Evolutionary conservation across 2,329 filamentous ascomycete genomes (phyloP), one percentile per base, ranked within the genome.

Genomic region (Alternaria sp.): DNA sequence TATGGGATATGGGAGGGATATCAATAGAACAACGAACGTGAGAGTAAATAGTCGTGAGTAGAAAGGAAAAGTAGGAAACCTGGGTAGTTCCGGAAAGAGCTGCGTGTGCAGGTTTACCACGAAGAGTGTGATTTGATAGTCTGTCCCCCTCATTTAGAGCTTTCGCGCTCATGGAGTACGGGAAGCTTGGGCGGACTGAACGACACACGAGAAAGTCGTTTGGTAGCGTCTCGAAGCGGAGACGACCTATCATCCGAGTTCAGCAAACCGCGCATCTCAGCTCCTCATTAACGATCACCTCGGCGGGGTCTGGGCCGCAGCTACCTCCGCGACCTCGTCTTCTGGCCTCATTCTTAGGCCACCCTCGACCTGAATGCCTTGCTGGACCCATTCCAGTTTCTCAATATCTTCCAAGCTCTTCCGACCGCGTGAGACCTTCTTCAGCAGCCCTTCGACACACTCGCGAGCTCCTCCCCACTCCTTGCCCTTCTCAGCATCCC

Each of bases 381-480:
- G 85, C 53, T 82, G 84, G 3, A 98, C 92, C 93, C 94, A 99
- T 16, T 88, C 85, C 59, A 86, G 85, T 57, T 86, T 85, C 40
- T 87, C 88, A 40, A 97, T 90, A 68, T 92, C 90, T 49, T 90
- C 86, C 59, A 98, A 80, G 9, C 85, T 85, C 87, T 92, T 93
- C 52, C 95, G 86, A 59, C 83, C 83, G 64, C 89, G 92, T 48
- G 92, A 88, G 3, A 92, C 92, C 64, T 96, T 89, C 79, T 92
- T 94, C 58, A 99, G 79, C 18, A 98, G 80, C 0, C 89, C 92
- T 74, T 97, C 94, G 0, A 96, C 94, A 55, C 93, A 91, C 44
- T 89, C 84, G 81, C 91, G 90, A 7, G 93, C 94, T 0, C 92
- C 93, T 38, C 89, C 84, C 54, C 96, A 85, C 2, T 86, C 90